phyloP scores from a whole-genome alignment of 2,329 filamentous ascomycete species.

The Colletotrichum nymphaeae region DNA sequence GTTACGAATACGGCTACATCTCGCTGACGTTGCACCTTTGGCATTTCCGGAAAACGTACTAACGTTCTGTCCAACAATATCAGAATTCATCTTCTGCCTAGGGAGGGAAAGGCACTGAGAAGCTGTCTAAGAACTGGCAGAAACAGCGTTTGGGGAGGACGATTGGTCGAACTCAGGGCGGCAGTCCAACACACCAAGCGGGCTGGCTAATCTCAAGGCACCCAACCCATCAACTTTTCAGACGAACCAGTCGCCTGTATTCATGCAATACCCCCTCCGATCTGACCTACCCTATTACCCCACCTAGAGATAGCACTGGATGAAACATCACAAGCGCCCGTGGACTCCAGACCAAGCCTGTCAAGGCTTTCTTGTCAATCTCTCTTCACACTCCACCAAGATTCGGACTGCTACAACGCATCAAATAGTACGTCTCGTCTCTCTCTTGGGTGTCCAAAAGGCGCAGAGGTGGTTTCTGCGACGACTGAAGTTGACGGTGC shows the following conservation, averaged over 20 bases:
- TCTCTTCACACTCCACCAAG: not conserved
- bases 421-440: not conserved
- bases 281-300: not conserved
- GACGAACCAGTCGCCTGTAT: constrained; percentile 22
- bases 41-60: not conserved
- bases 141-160: not conserved
- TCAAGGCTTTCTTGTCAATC: not conserved
- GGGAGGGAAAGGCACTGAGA: not conserved
- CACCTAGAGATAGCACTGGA: not conserved
- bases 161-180: not conserved
- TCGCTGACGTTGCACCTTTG: not conserved
- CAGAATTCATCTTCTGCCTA: not conserved
- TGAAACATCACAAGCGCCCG: not conserved
- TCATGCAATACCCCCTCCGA: constrained; percentile 5
- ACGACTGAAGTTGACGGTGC: not conserved
- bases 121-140: not conserved
- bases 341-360: not conserved
- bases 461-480: not conserved
- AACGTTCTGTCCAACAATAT: not conserved
- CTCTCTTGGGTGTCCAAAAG: not conserved
- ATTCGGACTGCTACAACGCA: not conserved
- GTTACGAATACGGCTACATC: not conserved
- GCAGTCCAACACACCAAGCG: not conserved
- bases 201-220: not conserved
- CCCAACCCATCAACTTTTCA: not conserved